Evolutionary conservation across 1,284 basidiomycete genomes (phyloP), one percentile per base, ranked within the genome.

Genomic region (Microbotryum lychnidis-dioicae): DNA sequence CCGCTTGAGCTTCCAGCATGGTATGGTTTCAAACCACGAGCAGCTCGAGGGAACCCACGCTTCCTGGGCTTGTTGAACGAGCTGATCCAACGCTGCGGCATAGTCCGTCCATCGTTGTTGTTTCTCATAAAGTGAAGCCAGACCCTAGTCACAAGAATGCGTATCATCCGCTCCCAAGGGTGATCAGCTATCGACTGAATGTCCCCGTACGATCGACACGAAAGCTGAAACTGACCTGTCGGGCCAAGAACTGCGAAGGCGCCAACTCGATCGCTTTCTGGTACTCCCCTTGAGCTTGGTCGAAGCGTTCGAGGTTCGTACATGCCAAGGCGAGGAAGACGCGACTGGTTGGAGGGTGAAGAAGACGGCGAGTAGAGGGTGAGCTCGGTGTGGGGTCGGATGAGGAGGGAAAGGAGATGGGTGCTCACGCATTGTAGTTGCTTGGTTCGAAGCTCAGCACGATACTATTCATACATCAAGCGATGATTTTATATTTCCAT

Each of bases 241-340:
- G 72, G 3, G 76, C 77, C 2, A 77, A 69, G 1, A 69, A 53
- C 44, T 74, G 73, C 18, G 50, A 50, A 0, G 76, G 75, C 1
- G 75, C 67, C 12, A 68, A 60, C 21, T 72, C 63, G 23, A 74
- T 76, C 1, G 76, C 77, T 50, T 69, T 69, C 57, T 64, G 63
- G 62, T 77, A 78, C 1, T 73, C 89, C 82, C 87, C 83, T 79
- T 93, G 90, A 76, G 90, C 87, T 72, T 85, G 79, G 37, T 85
- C 82, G 29, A 78, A 74, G 57, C 87, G 81, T 29, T 83, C 82
- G 4, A 91, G 77, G 72, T 92, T 88, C 8, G 87, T 78, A 18
- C 82, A 78, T 0, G 91, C 83, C 16, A 92, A 75, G 2, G 85
- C 91, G 25, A 90, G 80, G 73, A 90, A 93, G 8, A 92, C 85